Conservation (phyloP, 2,329 filamentous ascomycete species). For the Fusarium austroafricanum region DNA sequence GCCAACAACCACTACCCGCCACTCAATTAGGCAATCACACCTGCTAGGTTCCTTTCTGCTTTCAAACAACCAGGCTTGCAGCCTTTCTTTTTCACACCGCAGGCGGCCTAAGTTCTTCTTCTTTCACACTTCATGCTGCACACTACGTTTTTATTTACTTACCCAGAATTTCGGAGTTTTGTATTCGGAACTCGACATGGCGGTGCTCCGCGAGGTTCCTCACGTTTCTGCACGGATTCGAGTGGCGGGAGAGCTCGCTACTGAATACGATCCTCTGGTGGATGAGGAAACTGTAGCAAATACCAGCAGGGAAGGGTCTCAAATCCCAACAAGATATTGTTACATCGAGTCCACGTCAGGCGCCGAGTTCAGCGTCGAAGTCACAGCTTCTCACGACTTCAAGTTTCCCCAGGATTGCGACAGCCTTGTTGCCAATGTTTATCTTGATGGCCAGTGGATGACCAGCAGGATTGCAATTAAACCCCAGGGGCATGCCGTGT, state of each 20-base stretch:
- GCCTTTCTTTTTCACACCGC: background rate
- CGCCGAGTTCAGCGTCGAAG: conserved; percentile 32
- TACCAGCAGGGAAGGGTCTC: background rate
- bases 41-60: background rate
- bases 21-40: background rate
- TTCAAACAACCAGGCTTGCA: background rate
- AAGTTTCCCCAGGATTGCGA: background rate
- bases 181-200: conserved; percentile 25
- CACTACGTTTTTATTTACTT: accelerated
- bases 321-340: background rate
- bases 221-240: conserved; percentile 30
- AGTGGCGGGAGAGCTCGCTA: conserved; percentile 34
- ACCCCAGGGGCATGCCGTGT: background rate
- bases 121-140: background rate
- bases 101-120: background rate
- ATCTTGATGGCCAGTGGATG: conserved; percentile 31
- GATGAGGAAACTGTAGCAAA: background rate
- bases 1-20: background rate
- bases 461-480: accelerated
- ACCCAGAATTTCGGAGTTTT: background rate
- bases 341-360: conserved; percentile 44
- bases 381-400: background rate
- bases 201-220: conserved; percentile 31
- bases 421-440: accelerated
- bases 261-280: conserved; percentile 33